Evolutionary conservation across 1,139 yeast species (phyloP).

Genomic region (Hemisphaericaspora xylofermentans): DNA sequence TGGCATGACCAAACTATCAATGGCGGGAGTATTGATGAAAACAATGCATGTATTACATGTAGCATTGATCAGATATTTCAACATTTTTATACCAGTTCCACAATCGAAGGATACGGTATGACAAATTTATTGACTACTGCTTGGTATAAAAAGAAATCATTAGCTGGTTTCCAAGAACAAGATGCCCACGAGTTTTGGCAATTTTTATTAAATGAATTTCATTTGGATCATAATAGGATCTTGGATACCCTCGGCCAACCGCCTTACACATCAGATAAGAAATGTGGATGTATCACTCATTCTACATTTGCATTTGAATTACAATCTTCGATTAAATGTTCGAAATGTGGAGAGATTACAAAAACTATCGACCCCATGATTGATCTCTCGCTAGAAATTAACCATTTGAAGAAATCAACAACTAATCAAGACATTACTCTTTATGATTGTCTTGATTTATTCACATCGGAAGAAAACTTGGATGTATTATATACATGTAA

Average conservation of each 20-base stretch:
- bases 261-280: conserved; percentile 1
- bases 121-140: conserved; percentile 73
- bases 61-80: conserved; percentile 76
- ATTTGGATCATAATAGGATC: conserved; percentile 47
- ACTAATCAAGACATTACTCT: conserved; percentile 29
- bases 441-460: conserved; percentile 68
- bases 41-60: conserved; percentile 73
- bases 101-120: conserved; percentile 70
- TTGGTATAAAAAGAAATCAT: conserved; percentile 77
- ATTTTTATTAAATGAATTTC: conserved; percentile 81
- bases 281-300: conserved; percentile 79
- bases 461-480: conserved; percentile 73
- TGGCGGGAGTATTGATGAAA: conserved; percentile 32
- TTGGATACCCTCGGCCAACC: conserved; percentile 9
- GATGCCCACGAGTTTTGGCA: conserved; percentile 99
- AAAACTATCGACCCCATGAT: conserved; percentile 84
- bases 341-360: conserved; percentile 62
- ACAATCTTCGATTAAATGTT: conserved; percentile 84
- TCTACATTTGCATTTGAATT: conserved; percentile 93
- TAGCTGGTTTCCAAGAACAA: conserved; percentile 95
- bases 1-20: conserved; percentile 18
- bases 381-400: conserved; percentile 80
- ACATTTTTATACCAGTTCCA: conserved; percentile 55
- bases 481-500: conserved; percentile 74
- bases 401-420: conserved; percentile 31